These are phyloP conservation scores for Phoma sp. DNA, from an alignment of 2,329 filamentous ascomycete genomes.

Conservation along the genomic window DNA sequence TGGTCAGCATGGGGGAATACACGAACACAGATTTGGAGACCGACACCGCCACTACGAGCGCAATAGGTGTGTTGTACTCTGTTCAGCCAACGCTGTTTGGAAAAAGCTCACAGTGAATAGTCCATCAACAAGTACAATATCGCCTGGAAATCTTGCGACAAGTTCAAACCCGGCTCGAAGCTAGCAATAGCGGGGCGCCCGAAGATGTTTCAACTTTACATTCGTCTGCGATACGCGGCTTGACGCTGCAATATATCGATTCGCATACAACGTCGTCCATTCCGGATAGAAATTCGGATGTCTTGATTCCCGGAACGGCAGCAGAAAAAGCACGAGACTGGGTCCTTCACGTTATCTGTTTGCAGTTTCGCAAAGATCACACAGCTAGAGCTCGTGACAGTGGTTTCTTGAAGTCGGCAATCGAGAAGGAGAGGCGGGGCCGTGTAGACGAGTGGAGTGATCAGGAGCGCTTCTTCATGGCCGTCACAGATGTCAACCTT, in stretches of 20 bases:
- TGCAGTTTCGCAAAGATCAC: constrained; percentile 2
- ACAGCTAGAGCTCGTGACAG: constrained; percentile 12
- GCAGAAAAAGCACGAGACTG: constrained; percentile 16
- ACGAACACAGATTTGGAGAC: background rate
- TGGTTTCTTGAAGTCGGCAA: constrained; percentile 17
- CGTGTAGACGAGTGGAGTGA: constrained; percentile 10
- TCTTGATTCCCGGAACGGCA: constrained; percentile 6
- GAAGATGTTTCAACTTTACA: background rate
- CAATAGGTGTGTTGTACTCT: constrained; percentile 1
- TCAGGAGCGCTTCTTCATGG: constrained; percentile 28
- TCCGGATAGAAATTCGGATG: constrained; percentile 2
- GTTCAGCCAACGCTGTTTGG: background rate
- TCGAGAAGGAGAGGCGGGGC: constrained; percentile 19
- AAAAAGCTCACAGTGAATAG: background rate
- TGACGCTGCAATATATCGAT: constrained; percentile 5
- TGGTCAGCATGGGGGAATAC: background rate
- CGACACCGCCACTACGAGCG: background rate
- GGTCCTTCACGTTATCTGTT: constrained; percentile 16
- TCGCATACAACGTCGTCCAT: background rate
- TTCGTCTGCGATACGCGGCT: background rate
- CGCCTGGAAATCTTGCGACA: constrained; percentile 6
- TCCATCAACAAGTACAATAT: constrained; percentile 4
- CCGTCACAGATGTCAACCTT: constrained; percentile 19
- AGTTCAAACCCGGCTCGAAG: constrained; percentile 6
- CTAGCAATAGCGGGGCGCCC: background rate